A percentile compares a stretch with the other conserved stretches of the same genome.
Conservation (phyloP, 148 eudicot species). For the Chenopodium quinoa region DNA sequence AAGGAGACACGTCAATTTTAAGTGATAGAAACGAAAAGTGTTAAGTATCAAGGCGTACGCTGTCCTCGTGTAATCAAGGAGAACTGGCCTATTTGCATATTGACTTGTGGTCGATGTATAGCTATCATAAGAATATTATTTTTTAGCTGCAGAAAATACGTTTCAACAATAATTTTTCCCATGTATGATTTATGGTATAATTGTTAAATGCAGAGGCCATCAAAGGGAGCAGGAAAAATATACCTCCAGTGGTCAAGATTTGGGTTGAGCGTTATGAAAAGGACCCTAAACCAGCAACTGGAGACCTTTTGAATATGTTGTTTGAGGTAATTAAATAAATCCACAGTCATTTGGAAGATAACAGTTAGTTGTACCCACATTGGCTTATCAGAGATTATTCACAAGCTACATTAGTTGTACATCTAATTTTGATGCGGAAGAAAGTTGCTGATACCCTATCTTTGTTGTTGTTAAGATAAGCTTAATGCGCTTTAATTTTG, state of each 20-base stretch:
- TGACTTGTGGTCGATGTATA: neutral
- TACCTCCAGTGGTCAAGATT: slow-evolving; percentile 62
- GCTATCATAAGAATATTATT: neutral
- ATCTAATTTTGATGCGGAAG: neutral
- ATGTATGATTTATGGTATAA: slow-evolving; percentile 3
- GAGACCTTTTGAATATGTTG: slow-evolving; percentile 67
- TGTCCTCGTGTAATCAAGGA: neutral
- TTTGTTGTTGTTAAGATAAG: slow-evolving; percentile 10
- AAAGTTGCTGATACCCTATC: neutral
- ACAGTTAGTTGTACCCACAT: neutral
- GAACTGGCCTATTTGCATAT: neutral
- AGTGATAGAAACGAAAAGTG: neutral
- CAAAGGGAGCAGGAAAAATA: slow-evolving; percentile 68
- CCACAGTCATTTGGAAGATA: neutral
- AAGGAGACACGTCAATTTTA: neutral
- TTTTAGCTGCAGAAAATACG: neutral
- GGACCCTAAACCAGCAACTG: slow-evolving; percentile 68
- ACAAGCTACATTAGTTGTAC: neutral
- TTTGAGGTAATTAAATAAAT: slow-evolving; percentile 68
- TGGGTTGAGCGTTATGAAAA: slow-evolving; percentile 92
- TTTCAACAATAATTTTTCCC: neutral
- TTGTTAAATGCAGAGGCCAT: slow-evolving; percentile 60
- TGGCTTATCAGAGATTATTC: neutral
- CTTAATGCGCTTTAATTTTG: slow-evolving; percentile 24
- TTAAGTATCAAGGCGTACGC: neutral